Evolutionary conservation across 805 yeast species (phyloP), one percentile per base, ranked within the genome.

Genomic region (Starmerella bombi): DNA sequence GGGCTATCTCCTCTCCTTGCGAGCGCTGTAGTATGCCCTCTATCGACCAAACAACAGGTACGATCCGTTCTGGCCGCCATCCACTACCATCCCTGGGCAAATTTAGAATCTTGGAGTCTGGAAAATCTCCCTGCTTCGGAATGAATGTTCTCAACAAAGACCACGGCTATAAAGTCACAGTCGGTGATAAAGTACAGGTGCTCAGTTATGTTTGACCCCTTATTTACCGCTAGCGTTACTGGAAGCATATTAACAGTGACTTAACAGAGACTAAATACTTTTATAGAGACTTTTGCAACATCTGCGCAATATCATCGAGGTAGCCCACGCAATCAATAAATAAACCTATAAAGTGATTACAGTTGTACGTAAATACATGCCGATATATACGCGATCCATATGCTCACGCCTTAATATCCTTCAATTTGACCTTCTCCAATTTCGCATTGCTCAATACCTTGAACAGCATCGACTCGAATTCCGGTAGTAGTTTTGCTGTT

Each of bases 11-110:
- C 16, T 43, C 50, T 19, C 50, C 52, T 18, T 48, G 54, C 37
- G 51, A 50, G 12, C 51, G 64, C 14, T 60, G 64, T 46, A 49
- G 51, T 3, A 54, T 59, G 31, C 57, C 63, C 3, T 55, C 59
- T 1, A 54, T 60, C 23, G 52, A 59, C 29, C 43, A 48, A 10
- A 44, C 40, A 20, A 39, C 32, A 3, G 62, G 61, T 12, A 36
- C 33, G 25, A 40, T 52, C 25, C 36, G 50, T n/a, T 31, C 45
- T 18, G 19, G 42, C 19, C 38, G 45, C 34, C 55, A 53, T 44
- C 63, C 63, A 5, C 46, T 45, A 38, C 58, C 56, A 29, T 43
- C 54, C 10, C 44, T 60, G 46, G 51, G 52, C 28, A 38, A 48
- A 34, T 56, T 48, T 49, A 45, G 63, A 7, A 41, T 57, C 5